Evolutionary conservation across 1,284 basidiomycete genomes (phyloP).

Genomic region (Nidula niveotomentosa): DNA sequence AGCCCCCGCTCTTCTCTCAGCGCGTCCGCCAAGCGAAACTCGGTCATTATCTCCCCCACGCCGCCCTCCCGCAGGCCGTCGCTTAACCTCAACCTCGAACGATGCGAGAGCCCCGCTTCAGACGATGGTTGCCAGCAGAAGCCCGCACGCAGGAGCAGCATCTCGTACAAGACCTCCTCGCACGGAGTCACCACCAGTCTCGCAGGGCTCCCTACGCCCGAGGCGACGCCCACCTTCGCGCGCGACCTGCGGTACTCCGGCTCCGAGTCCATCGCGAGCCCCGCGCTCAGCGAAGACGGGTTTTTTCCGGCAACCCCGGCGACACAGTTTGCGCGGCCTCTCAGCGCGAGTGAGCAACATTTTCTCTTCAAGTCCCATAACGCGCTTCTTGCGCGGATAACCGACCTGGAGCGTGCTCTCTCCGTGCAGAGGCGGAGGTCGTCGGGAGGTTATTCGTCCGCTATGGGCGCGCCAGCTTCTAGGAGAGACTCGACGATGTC

Average conservation of each 20-base stretch:
- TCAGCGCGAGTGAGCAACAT: slow-evolving; percentile 71
- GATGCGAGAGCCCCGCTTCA: slow-evolving; percentile 16
- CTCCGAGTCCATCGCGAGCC: slow-evolving; percentile 22
- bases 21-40: neutral
- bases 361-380: slow-evolving; percentile 82
- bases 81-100: slow-evolving; percentile 22
- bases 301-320: slow-evolving; percentile 31
- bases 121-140: slow-evolving; percentile 9
- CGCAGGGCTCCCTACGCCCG: slow-evolving; percentile 65
- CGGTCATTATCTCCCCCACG: slow-evolving; percentile 8
- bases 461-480: slow-evolving; percentile 26
- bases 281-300: slow-evolving; percentile 33
- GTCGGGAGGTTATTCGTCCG: slow-evolving; percentile 27
- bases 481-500: slow-evolving; percentile 56
- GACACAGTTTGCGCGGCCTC: slow-evolving; percentile 35
- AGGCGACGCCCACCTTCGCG: slow-evolving; percentile 59
- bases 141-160: slow-evolving; percentile 55
- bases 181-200: slow-evolving; percentile 35
- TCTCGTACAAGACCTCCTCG: slow-evolving; percentile 58
- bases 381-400: slow-evolving; percentile 74
- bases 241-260: slow-evolving; percentile 34
- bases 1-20: slow-evolving; percentile 28
- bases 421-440: slow-evolving; percentile 40
- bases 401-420: slow-evolving; percentile 72
- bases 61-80: slow-evolving; percentile 22